Evolutionary conservation across 345 rosid genomes (phyloP).

Genomic region (Camelina laxa): DNA sequence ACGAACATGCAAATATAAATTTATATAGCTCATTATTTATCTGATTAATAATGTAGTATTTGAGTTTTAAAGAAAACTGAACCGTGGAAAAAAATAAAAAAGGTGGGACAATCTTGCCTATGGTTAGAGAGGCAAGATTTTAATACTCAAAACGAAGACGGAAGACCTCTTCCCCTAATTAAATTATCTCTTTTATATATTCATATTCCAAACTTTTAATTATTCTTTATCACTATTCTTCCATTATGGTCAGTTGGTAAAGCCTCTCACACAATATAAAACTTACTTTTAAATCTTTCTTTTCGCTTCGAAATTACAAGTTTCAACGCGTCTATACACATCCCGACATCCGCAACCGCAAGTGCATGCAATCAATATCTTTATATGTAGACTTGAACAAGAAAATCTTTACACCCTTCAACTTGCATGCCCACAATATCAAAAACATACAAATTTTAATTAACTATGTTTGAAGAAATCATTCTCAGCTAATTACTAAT

Average conservation of each 20-base stretch:
- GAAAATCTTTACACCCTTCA: neutral
- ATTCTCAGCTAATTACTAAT: neutral
- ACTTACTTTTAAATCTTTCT: neutral
- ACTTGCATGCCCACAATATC: constrained; percentile 7
- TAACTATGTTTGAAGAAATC: neutral
- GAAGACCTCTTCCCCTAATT: constrained; percentile 32
- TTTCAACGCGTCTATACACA: neutral
- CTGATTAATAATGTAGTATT: constrained; percentile 11
- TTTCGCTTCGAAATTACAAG: neutral
- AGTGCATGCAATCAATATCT: neutral
- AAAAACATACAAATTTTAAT: constrained; percentile 1
- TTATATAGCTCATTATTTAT: neutral
- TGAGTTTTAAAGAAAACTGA: neutral
- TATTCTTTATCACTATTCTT: constrained; percentile 23
- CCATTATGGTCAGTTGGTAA: constrained; percentile 31
- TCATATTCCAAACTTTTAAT: constrained; percentile 19
- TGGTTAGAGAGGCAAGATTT: constrained; percentile 45
- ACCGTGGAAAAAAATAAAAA: constrained; percentile 31
- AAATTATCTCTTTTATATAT: constrained; percentile 12
- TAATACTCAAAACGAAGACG: constrained; percentile 36
- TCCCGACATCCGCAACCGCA: neutral
- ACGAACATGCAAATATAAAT: constrained; percentile 24
- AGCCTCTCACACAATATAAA: constrained; percentile 9
- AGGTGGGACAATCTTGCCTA: constrained; percentile 44
- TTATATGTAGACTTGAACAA: neutral